These are phyloP conservation scores for Powellomyces hirtus DNA, from an alignment of 192 early-diverging fungal genomes.

Conservation along the genomic window DNA sequence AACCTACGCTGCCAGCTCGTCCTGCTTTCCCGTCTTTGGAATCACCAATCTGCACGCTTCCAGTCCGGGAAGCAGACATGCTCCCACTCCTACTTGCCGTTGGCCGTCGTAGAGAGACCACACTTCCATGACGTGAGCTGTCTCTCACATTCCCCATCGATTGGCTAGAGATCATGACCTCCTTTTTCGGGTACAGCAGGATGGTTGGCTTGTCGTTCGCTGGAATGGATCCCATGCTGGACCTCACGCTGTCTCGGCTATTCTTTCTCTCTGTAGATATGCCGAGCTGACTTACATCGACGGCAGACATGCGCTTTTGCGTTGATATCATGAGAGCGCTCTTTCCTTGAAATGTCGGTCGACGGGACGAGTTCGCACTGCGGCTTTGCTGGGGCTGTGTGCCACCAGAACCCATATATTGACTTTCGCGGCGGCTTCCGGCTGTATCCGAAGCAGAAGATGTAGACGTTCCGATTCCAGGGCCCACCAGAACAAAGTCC, in stretches of 20 bases:
- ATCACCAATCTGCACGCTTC: background rate
- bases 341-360: slow-evolving; percentile 28
- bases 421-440: slow-evolving; percentile 1
- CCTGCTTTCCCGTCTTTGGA: too few relatives aligned
- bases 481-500: slow-evolving; percentile 23
- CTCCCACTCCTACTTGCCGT: slow-evolving; percentile 8
- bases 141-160: slow-evolving; percentile 7
- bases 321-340: slow-evolving; percentile 13
- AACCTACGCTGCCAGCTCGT: background rate
- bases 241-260: too few relatives aligned
- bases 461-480: slow-evolving; percentile 15
- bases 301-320: slow-evolving; percentile 20
- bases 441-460: slow-evolving; percentile 1
- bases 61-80: background rate
- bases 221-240: too few relatives aligned
- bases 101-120: background rate
- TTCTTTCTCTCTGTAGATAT: too few relatives aligned
- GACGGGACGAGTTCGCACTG: slow-evolving; percentile 4
- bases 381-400: background rate
- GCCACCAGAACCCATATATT: background rate
- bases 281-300: slow-evolving; percentile 11
- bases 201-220: slow-evolving; percentile 39
- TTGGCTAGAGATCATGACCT: slow-evolving; percentile 25
- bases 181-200: slow-evolving; percentile 47
- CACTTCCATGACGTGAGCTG: slow-evolving; percentile 9